A percentile compares a stretch with the other conserved stretches of the same genome.
Conservation (phyloP, 2,329 filamentous ascomycete species). For the Cladobotryum mycophilum region DNA sequence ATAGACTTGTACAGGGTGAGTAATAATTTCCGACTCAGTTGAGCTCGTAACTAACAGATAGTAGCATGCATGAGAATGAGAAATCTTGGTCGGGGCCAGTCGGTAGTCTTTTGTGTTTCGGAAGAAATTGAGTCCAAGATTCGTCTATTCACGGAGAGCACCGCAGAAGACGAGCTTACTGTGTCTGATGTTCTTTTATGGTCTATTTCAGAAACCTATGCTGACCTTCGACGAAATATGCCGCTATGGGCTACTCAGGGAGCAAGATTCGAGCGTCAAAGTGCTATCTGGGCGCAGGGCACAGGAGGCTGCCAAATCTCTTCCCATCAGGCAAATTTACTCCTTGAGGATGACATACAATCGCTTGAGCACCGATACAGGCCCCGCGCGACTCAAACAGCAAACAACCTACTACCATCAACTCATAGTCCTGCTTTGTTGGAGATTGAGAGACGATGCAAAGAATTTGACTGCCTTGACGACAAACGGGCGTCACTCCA, state of each 20-base stretch:
- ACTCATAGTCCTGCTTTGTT: too few species aligned
- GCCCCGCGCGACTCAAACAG: not conserved
- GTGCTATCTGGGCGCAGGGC: slow-evolving; percentile 25
- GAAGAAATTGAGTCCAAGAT: slow-evolving; percentile 20
- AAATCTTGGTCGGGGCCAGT: slow-evolving; percentile 60
- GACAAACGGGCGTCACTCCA: not conserved
- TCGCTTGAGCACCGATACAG: slow-evolving; percentile 47
- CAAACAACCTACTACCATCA: too few species aligned
- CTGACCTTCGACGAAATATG: slow-evolving; percentile 41
- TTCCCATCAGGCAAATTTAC: slow-evolving; percentile 27
- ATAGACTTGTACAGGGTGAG: slow-evolving; percentile 60
- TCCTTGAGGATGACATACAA: slow-evolving; percentile 51
- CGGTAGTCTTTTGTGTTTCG: slow-evolving; percentile 48
- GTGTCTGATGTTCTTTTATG: slow-evolving; percentile 53
- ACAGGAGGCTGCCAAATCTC: not conserved
- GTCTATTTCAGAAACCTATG: slow-evolving; percentile 52
- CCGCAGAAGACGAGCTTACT: slow-evolving; percentile 50
- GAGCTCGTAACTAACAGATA: too few species aligned
- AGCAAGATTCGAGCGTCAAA: slow-evolving; percentile 39
- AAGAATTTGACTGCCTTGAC: not conserved
- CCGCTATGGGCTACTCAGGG: slow-evolving; percentile 59
- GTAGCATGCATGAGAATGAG: slow-evolving; percentile 65
- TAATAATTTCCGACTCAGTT: too few species aligned
- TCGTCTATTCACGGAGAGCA: too few species aligned
- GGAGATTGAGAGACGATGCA: not conserved